Conservation (phyloP, 2,329 filamentous ascomycete genomes). For the Colletotrichum scovillei region DNA sequence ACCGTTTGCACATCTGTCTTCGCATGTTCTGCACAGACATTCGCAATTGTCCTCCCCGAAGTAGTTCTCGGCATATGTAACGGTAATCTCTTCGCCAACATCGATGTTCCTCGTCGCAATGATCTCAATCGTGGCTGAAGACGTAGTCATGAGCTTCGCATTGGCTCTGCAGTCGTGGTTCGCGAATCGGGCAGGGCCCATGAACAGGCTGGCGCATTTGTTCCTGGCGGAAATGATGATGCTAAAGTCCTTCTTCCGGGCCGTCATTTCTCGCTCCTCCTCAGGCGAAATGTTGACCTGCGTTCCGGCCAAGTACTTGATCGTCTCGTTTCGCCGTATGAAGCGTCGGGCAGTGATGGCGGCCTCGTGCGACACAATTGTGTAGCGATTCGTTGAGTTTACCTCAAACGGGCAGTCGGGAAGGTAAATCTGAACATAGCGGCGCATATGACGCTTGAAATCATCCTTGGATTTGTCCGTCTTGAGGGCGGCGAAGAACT, state of each 20-base stretch:
- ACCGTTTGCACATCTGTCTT: conserved; percentile 79
- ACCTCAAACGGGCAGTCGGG: conserved; percentile 97
- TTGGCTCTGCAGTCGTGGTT: conserved; percentile 98
- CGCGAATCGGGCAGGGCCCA: conserved; percentile 94
- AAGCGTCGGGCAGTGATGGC: conserved; percentile 83
- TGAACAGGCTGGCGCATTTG: conserved; percentile 90
- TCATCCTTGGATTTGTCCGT: conserved; percentile 84
- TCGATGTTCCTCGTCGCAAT: conserved; percentile 85
- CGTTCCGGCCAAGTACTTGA: conserved; percentile 92
- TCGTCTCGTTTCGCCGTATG: conserved; percentile 84
- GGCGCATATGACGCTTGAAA: conserved; percentile 85
- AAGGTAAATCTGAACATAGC: conserved; percentile 92
- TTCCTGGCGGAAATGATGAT: conserved; percentile 94
- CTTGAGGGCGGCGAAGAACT: conserved; percentile 75
- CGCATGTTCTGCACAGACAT: conserved; percentile 91
- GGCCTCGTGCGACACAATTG: conserved; percentile 89
- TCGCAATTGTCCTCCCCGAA: conserved; percentile 96
- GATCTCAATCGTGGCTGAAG: conserved; percentile 90
- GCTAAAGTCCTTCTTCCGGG: conserved; percentile 92
- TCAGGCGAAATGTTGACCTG: conserved; percentile 93
- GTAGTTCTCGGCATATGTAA: conserved; percentile 95
- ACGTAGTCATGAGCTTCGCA: conserved; percentile 85
- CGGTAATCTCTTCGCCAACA: conserved; percentile 93
- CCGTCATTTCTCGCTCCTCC: conserved; percentile 85
- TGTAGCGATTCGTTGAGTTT: conserved; percentile 91